Evolutionary conservation across 768 basidiomycete genomes (phyloP).

Genomic region (Lactarius tabidus): DNA sequence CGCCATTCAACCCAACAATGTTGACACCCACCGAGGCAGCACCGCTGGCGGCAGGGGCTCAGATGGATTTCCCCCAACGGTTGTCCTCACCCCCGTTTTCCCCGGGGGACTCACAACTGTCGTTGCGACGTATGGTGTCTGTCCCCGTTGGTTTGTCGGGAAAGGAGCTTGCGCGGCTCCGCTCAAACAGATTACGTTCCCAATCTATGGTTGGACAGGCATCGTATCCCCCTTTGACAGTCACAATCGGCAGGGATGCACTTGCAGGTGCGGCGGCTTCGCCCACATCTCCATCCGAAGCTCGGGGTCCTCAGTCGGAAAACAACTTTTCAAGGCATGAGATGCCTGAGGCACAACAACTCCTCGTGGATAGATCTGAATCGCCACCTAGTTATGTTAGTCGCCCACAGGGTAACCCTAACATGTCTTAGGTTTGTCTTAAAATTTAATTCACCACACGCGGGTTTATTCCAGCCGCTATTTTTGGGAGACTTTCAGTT

Average conservation of each 20-base stretch:
- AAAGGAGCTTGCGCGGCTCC: not conserved
- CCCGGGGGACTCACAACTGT: not conserved
- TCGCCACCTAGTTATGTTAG: not conserved
- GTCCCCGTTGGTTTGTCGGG: not conserved
- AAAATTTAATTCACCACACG: not conserved
- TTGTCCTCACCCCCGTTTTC: not conserved
- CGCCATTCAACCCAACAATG: not conserved
- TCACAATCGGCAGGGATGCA: not conserved
- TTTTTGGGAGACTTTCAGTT: not conserved
- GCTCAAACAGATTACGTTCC: not conserved
- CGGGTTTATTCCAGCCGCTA: not conserved
- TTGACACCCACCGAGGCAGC: not conserved
- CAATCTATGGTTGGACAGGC: not conserved
- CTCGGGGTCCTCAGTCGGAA: not conserved
- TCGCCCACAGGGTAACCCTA: not conserved
- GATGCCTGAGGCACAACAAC: not conserved
- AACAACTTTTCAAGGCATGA: not conserved
- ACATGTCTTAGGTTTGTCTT: not conserved
- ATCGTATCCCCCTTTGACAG: not conserved
- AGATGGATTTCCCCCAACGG: not conserved
- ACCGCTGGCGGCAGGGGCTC: not conserved
- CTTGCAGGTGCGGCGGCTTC: not conserved
- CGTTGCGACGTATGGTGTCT: not conserved
- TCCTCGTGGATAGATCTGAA: not conserved
- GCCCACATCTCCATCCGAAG: not conserved